These are phyloP conservation scores for Stemphylium lycopersici DNA, from an alignment of 2,329 filamentous ascomycete species.

Conservation along the genomic window DNA sequence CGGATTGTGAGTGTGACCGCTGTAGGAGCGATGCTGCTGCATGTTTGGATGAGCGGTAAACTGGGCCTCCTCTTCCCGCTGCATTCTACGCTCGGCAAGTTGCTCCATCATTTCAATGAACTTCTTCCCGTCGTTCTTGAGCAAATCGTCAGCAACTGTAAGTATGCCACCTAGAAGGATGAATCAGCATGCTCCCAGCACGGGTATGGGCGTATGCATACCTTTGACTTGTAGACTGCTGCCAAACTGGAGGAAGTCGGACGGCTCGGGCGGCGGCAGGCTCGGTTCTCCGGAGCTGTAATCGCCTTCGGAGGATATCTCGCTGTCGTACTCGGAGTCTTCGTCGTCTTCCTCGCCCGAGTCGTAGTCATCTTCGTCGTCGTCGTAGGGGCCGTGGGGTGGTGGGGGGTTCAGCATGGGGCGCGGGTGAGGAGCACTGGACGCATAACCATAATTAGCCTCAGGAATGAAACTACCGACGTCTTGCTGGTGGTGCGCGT, in stretches of 20 bases:
- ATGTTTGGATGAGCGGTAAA: conserved; percentile 65
- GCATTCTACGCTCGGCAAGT: conserved; percentile 95
- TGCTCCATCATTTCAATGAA: conserved; percentile 99
- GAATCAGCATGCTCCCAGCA: conserved; percentile 30
- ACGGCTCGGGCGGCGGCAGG: conserved; percentile 69
- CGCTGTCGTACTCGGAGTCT: conserved; percentile 56
- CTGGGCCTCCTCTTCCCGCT: conserved; percentile 88
- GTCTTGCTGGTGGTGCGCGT: conserved; percentile 83
- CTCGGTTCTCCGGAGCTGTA: conserved; percentile 69
- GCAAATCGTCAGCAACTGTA: conserved; percentile 95
- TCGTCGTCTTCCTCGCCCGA: conserved; percentile 63
- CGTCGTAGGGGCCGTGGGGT: conserved; percentile 65
- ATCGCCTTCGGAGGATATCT: conserved; percentile 72
- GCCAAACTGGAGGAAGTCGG: conserved; percentile 96
- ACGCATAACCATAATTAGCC: conserved; percentile 64
- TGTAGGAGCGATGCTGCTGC: conserved; percentile 49
- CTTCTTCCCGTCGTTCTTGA: conserved; percentile 98
- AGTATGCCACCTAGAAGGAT: conserved; percentile 81
- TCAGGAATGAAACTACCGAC: conserved; percentile 72
- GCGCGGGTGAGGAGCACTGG: conserved; percentile 63
- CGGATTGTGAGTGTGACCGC: conserved; percentile 67
- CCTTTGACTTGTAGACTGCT: conserved; percentile 95
- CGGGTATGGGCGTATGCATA: conserved; percentile 43
- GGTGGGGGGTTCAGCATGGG: conserved; percentile 67
- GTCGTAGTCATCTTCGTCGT: conserved; percentile 56